phyloP scores from a whole-genome alignment of 495 filamentous ascomycete species.

The Penicillium alfredii region DNA sequence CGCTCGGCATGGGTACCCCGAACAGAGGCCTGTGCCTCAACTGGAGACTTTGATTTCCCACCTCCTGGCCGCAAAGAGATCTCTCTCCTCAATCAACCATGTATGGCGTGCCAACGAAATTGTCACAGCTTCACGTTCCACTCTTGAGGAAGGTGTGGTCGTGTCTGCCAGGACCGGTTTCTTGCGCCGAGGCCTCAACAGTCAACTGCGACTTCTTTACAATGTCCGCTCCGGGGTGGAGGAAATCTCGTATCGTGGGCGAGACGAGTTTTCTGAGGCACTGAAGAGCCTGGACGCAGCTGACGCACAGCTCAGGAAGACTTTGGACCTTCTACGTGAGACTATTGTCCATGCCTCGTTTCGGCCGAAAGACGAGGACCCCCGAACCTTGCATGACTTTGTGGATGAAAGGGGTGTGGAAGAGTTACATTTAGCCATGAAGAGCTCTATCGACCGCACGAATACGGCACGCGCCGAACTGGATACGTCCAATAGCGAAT shows the following conservation, averaged over 20 bases:
- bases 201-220: constrained; percentile 64
- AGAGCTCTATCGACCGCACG: constrained; percentile 57
- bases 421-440: constrained; percentile 57
- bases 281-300: constrained; percentile 68
- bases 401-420: constrained; percentile 78
- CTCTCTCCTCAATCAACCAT: constrained; percentile 76
- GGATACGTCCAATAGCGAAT: constrained; percentile 39
- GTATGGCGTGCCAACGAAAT: constrained; percentile 87
- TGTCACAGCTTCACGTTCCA: constrained; percentile 64
- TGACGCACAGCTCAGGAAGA: constrained; percentile 63
- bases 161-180: constrained; percentile 73
- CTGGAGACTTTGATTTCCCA: constrained; percentile 73
- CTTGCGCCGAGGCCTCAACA: constrained; percentile 62
- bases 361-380: constrained; percentile 58
- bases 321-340: constrained; percentile 60
- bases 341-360: constrained; percentile 72
- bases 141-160: constrained; percentile 74
- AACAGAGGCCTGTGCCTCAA: constrained; percentile 24
- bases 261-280: constrained; percentile 55
- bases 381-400: constrained; percentile 78
- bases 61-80: constrained; percentile 84
- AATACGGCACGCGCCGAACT: constrained; percentile 51
- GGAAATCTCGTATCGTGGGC: constrained; percentile 44
- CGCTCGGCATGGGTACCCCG: constrained; percentile 7
- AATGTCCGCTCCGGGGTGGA: constrained; percentile 59